Evolutionary conservation across 2,329 filamentous ascomycete genomes (phyloP).

Genomic region (Sporothrix euskadiensis): DNA sequence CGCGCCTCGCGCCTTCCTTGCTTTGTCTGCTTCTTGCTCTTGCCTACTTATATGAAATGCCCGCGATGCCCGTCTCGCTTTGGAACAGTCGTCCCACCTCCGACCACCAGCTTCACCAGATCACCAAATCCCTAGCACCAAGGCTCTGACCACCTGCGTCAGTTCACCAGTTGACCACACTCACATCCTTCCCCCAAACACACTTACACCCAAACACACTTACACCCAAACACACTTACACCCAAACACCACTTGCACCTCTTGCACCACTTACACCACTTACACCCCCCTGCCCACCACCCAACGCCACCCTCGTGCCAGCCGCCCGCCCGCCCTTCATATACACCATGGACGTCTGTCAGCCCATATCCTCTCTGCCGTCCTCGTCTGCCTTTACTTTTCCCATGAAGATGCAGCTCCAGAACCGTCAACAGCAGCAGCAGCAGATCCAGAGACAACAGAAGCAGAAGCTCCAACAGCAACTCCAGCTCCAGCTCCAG

Average conservation of each 20-base stretch:
- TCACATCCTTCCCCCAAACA: not conserved
- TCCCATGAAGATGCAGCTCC: constrained; percentile 24
- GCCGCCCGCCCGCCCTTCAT: not conserved
- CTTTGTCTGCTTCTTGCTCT: not conserved
- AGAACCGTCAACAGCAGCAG: constrained; percentile 35
- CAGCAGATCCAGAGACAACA: constrained; percentile 31
- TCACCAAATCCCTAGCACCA: constrained; percentile 21
- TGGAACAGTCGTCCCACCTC: constrained; percentile 25
- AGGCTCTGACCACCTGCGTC: constrained; percentile 18
- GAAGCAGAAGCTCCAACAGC: constrained; percentile 34
- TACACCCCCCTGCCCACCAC: constrained; percentile 5
- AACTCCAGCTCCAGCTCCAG: constrained; percentile 30
- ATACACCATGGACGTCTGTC: constrained; percentile 26
- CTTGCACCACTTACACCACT: not conserved
- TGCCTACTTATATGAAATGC: constrained; percentile 28
- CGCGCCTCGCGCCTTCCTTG: constrained; percentile 18
- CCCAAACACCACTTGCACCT: not conserved
- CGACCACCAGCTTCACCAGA: constrained; percentile 18
- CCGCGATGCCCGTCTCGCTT: constrained; percentile 21
- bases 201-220: not conserved
- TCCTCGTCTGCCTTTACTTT: constrained; percentile 21
- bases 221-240: not conserved
- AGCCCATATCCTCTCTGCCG: constrained; percentile 23
- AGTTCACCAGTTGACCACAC: constrained; percentile 14
- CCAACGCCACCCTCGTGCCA: constrained; percentile 26